Evolutionary conservation across 2,329 filamentous ascomycete genomes (phyloP), one percentile per base, ranked within the genome.

Genomic region (Aureobasidium musti): DNA sequence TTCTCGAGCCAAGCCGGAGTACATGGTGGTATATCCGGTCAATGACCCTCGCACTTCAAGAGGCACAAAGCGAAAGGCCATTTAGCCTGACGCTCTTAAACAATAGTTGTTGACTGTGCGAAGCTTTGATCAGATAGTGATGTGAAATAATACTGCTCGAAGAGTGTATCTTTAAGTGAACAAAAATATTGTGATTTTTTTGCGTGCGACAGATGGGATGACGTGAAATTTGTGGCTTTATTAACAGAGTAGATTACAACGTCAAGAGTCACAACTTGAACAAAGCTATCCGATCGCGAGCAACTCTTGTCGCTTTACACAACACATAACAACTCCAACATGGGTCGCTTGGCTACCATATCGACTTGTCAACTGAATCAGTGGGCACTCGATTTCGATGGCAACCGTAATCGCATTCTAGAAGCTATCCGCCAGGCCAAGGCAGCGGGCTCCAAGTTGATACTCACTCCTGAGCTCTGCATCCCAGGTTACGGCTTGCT

Each of bases 401-500:
- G 87, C 43, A 91, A 91, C 72, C 76, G 81, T 1, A 80, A 83
- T 57, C 81, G 89, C 21, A 90, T 91, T 69, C 82, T 87, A 21
- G 81, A 89, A 74, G 87, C 84, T 65, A 87, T 90, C 70, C 79
- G 77, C 41, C 66, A 78, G 66, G 87, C 88, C 21, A 90, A 90
- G 75, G 79, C 78, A 54, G 80, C 81, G 3, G 85, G 86, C 30
- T 87, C 88, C n/a, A 84, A 81, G 11, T 76, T 90, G n/a, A 82
- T 88, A 61, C 68, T 77, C 19, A 77, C 77, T 2, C 79, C 78
- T 5, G 79, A 81, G 74, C 78, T 84, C 6, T 82, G 83, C 70
- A 82, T 84, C 59, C 81, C 80, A n/a, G 87, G 86, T 53, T 90
- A 89, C 81, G 86, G 83, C 65, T 85, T 87, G 72, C 82, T 90